Conservation (phyloP, 1,284 basidiomycete species). For the Ceratobasidium sp. region DNA sequence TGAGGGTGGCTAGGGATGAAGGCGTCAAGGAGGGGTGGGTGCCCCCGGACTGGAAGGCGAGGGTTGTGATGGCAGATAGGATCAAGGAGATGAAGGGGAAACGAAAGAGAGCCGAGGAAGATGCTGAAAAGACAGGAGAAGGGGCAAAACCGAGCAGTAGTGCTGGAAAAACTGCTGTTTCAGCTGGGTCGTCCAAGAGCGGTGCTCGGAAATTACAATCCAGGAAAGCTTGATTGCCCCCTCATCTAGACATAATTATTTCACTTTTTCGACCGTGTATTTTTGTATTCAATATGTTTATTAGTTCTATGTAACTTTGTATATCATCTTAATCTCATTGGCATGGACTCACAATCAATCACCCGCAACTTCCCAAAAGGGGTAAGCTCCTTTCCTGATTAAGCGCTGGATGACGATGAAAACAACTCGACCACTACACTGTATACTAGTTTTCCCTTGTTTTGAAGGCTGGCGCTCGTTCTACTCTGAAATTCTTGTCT, state of each 20-base stretch:
- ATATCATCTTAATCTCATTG: not conserved
- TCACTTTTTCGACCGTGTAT: constrained; percentile 13
- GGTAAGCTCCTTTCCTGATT: too few species aligned
- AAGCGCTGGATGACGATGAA: too few species aligned
- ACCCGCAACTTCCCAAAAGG: not conserved
- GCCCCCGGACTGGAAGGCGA: constrained; percentile 34
- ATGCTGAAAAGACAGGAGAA: not conserved
- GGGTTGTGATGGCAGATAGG: constrained; percentile 21
- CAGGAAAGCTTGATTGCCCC: not conserved
- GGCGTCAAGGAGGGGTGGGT: constrained; percentile 35
- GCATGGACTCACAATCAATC: too few species aligned
- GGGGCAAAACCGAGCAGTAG: not conserved
- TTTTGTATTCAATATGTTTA: constrained; percentile 1
- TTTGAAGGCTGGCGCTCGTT: too few species aligned
- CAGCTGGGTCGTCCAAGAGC: not conserved
- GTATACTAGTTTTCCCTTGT: too few species aligned
- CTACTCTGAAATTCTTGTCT: too few species aligned
- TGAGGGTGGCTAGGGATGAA: constrained; percentile 1
- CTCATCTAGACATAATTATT: constrained; percentile 18
- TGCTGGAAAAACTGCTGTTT: not conserved
- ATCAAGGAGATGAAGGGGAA: constrained; percentile 23
- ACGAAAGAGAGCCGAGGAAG: not conserved
- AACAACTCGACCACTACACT: too few species aligned
- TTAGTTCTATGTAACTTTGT: not conserved
- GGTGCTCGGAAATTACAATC: not conserved